Conservation (phyloP, 108 stramenopile species). For the Mayamaea pseudoterrestris region DNA sequence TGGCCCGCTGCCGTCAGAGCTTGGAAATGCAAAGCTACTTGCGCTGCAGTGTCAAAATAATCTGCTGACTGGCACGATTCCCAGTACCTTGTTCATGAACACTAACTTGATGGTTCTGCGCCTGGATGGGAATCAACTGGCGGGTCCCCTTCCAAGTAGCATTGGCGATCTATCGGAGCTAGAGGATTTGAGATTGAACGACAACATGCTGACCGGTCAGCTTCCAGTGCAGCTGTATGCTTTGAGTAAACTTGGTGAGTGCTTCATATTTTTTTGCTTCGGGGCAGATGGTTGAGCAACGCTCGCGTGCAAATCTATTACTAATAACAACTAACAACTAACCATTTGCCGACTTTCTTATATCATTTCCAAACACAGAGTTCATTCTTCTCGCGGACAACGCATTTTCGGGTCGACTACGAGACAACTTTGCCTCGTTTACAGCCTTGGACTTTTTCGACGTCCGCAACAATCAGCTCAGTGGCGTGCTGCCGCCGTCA, state of each 20-base stretch:
- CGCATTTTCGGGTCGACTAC: conserved; percentile 48
- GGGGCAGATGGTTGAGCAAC: too few relatives aligned
- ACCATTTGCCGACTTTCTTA: conserved; percentile 10
- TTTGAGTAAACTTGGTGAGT: conserved; percentile 1
- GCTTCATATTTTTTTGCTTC: too few relatives aligned
- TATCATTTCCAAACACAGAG: conserved; percentile 5
- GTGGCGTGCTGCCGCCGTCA: conserved; percentile 48
- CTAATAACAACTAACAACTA: too few relatives aligned
- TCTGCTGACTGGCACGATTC: conserved; percentile 14
- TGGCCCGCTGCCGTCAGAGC: background rate
- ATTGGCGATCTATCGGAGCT: conserved; percentile 27
- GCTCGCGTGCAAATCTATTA: too few relatives aligned
- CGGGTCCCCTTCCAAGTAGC: conserved; percentile 38
- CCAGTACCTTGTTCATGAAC: conserved; percentile 14
- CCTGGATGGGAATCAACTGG: conserved; percentile 20
- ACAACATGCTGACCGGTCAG: conserved; percentile 45
- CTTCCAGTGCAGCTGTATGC: conserved; percentile 25
- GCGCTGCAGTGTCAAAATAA: conserved; percentile 23
- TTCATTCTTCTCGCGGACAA: conserved; percentile 45
- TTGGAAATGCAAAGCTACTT: background rate
- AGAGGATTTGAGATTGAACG: conserved; percentile 29
- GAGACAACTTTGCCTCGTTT: conserved; percentile 35
- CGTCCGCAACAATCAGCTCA: conserved; percentile 43
- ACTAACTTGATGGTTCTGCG: conserved; percentile 16
- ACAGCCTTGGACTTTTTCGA: conserved; percentile 46